Base-by-base conservation (phyloP, 352 stramenopile genomes). In the Blastocystis hominis region DNA sequence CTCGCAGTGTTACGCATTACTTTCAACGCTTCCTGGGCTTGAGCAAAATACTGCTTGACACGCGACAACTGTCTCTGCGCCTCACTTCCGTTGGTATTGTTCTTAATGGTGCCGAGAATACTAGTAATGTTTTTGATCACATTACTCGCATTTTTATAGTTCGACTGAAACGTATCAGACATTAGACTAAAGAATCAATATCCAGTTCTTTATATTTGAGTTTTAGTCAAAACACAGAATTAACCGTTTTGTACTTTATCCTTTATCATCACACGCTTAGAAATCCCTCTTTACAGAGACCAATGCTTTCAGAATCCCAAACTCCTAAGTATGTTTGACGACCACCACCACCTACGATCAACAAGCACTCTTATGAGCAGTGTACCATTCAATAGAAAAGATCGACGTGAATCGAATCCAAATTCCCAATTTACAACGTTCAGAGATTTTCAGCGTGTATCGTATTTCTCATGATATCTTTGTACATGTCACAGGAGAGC, bases 1-100 rank as follows among this genome's bases (percentile, higher is more conserved):
- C 72, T 84, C 20, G 72, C 72, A 30, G 72, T 84, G 72, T 84
- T 84, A 66, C 47, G 59, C 72, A 84, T 84, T 30, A 84, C 62
- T 10, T 66, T 64, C 50, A 84, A 64, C 5, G 72, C 72, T 42
- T 84, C 72, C 72, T 84, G 72, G n/a, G 72, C 72, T 50, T 84
- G 72, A 10, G 10, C 50, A 30, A 66, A 84, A 34, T 84, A 84
- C 50, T 84, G 72, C 56, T 84, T 84, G 5, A 84, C 47, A n/a
- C 72, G 72, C 3, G 44, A 40, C 34, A 84, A 34, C 50, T 84
- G 72, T 53, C 62, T 84, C 38, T 84, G 72, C 40, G 54, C 62
- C 72, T 84, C 72, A 34, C 72, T 84, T 24, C 59, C 20, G 55
- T 68, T 84, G n/a, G 50, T 84, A 40, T 84, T 84, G 20, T 84